These are phyloP conservation scores for Chenopodium suecicum DNA, from an alignment of 148 eudicot genomes.

Conservation along the genomic window DNA sequence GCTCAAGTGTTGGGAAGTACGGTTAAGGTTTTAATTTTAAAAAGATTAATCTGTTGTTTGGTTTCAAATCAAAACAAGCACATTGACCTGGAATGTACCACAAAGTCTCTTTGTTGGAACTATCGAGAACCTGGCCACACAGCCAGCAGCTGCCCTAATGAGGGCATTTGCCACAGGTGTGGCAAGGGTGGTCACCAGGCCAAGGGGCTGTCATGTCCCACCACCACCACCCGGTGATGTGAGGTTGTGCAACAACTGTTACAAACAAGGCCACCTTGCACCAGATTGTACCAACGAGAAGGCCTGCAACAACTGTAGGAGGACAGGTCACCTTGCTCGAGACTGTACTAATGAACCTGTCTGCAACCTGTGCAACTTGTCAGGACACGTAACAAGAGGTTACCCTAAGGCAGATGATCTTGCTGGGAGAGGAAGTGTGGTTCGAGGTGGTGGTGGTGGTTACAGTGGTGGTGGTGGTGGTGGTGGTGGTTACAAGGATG, in stretches of 20 bases:
- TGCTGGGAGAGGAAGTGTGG: conserved; percentile 28
- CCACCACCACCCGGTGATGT: conserved; percentile 42
- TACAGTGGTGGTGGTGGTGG: too few species aligned
- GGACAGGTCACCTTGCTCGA: conserved; percentile 51
- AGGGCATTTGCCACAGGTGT: conserved; percentile 55
- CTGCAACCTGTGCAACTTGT: conserved; percentile 50
- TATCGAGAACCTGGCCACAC: conserved; percentile 58
- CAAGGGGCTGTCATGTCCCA: conserved; percentile 40
- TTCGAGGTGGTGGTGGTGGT: conserved; percentile 18
- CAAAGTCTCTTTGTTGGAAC: conserved; percentile 56
- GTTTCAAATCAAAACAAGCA: conserved; percentile 29
- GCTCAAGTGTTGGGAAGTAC: too few species aligned
- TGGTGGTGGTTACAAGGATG: conserved; percentile 32
- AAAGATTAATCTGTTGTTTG: too few species aligned
- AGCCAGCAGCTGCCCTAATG: conserved; percentile 41
- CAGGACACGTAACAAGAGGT: conserved; percentile 48
- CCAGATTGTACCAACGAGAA: conserved; percentile 50
- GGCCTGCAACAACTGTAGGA: conserved; percentile 62
- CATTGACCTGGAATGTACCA: conserved; percentile 48
- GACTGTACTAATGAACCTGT: conserved; percentile 50
- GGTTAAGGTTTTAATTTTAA: too few species aligned
- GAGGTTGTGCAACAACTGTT: conserved; percentile 58
- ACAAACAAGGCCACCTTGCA: conserved; percentile 54
- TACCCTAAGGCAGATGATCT: conserved; percentile 41
- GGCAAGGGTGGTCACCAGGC: conserved; percentile 52